Conservation (phyloP, 805 yeast genomes). For the Monosporozyma siamensis region DNA sequence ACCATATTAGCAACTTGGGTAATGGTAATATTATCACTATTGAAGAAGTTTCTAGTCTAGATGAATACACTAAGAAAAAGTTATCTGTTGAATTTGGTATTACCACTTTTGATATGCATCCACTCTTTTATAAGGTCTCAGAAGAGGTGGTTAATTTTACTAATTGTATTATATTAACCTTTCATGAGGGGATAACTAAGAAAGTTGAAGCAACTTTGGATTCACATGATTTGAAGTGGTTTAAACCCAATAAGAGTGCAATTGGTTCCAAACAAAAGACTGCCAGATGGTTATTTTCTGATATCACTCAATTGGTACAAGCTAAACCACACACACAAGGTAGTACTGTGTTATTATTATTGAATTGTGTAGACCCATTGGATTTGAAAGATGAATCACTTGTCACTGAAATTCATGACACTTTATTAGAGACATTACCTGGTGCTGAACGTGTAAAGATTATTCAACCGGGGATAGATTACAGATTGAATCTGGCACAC, state of each 20-base stretch:
- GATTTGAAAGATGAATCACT: slow-evolving; percentile 47
- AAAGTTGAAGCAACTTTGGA: neutral
- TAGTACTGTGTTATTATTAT: slow-evolving; percentile 49
- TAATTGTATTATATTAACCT: neutral
- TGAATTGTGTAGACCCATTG: slow-evolving; percentile 56
- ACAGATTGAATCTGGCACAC: slow-evolving; percentile 36
- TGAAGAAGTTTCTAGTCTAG: slow-evolving; percentile 2
- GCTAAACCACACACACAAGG: slow-evolving; percentile 20
- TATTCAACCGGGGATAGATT: slow-evolving; percentile 44
- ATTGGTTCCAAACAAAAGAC: slow-evolving; percentile 12
- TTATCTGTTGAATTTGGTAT: neutral
- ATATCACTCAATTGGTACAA: slow-evolving; percentile 27
- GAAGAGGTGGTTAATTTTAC: neutral
- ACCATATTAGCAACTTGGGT: slow-evolving; percentile 14
- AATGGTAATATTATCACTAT: slow-evolving; percentile 14
- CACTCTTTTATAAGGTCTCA: too few species aligned
- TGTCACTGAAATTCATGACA: slow-evolving; percentile 41
- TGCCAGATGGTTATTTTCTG: slow-evolving; percentile 26
- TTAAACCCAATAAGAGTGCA: slow-evolving; percentile 18
- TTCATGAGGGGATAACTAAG: neutral
- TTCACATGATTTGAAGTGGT: slow-evolving; percentile 6
- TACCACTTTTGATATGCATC: neutral
- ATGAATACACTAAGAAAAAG: neutral
- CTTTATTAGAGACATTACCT: slow-evolving; percentile 35
- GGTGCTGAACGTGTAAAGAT: slow-evolving; percentile 45